Base-by-base conservation (phyloP, 805 yeast genomes). In the Torulaspora delbrueckii region DNA sequence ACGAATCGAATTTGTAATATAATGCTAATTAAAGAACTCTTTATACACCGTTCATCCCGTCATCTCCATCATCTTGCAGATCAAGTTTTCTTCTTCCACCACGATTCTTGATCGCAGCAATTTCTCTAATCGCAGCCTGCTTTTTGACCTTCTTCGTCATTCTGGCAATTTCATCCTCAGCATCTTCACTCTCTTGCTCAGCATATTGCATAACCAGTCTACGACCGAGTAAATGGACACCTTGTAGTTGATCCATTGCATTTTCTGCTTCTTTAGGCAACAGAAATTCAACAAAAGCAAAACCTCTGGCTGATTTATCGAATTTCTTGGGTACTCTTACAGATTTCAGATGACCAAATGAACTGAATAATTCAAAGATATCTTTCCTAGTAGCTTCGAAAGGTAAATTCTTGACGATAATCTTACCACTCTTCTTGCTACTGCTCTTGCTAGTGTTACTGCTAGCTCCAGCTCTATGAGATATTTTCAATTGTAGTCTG, bases 321-420 rank as follows among this genome's bases (percentile, higher is more conserved):
- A 91, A 90, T 66, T 93, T 93, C 78, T 86, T 85, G 26, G 99
- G 99, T 40, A 93, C 91, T 62, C 99, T 81, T 35, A 90, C 96
- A 2, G 97, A 86, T 59, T 90, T 87, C 60, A 93, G 74, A 68
- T 86, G 90, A 47, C 99, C 99, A 70, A 91, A 93, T 1, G 98
- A 83, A 47, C 93, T 89, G 69, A 93, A 90, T 53, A 93, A 73
- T 63, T 89, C 95, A 59, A 86, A 81, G n/a, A 93, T 81, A 61
- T 93, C 98, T 59, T 86, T 85, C 68, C 96, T 81, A 2, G 93
- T 77, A 16, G 97, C 90, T 70, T 93, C 99, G 67, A 93, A 93
- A 48, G 99, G 98, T 67, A 93, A 78, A 70, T 93, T 93, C 82
- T 93, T 93, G 66, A 93, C 89, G 65, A 93, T 84, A 55, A 93